Conservation (phyloP, 1,284 basidiomycete species). For the Tylopilus sp. region DNA sequence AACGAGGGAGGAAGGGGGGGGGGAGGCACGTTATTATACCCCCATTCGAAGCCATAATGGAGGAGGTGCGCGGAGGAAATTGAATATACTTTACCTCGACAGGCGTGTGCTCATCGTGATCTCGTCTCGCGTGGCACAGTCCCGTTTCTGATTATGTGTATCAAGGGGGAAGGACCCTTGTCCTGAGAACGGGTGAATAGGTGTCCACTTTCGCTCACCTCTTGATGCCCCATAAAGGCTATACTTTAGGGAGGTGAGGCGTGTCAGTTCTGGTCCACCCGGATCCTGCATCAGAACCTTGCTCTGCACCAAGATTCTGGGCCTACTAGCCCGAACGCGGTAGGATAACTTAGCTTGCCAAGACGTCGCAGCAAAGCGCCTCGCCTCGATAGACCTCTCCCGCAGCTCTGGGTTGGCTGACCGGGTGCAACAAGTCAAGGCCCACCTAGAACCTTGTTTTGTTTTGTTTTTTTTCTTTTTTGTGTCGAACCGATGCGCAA, state of each 20-base stretch:
- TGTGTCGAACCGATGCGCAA: slow-evolving; percentile 17
- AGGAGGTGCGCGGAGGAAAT: neutral
- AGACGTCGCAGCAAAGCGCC: slow-evolving; percentile 13
- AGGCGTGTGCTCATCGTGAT: neutral
- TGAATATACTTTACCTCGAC: neutral
- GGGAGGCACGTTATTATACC: neutral
- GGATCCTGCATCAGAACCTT: slow-evolving; percentile 26
- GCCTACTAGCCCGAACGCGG: slow-evolving; percentile 15
- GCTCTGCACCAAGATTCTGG: slow-evolving; percentile 16
- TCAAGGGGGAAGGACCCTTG: slow-evolving; percentile 5
- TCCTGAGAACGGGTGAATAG: slow-evolving; percentile 14
- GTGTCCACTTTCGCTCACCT: no score
- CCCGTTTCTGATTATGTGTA: neutral
- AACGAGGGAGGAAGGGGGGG: neutral
- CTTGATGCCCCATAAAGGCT: slow-evolving; percentile 1
- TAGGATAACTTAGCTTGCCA: slow-evolving; percentile 6
- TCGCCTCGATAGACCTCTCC: no score
- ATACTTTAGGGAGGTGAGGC: slow-evolving; percentile 6
- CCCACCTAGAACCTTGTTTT: slow-evolving; percentile 24
- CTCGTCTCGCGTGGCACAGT: slow-evolving; percentile 4
- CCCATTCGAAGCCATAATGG: no score
- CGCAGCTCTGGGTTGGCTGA: slow-evolving; percentile 11
- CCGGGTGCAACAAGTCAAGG: slow-evolving; percentile 13
- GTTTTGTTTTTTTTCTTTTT: no score
- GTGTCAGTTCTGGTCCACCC: slow-evolving; percentile 4